Conservation (phyloP, 2,329 filamentous ascomycete genomes). For the Calonectria naviculata region DNA sequence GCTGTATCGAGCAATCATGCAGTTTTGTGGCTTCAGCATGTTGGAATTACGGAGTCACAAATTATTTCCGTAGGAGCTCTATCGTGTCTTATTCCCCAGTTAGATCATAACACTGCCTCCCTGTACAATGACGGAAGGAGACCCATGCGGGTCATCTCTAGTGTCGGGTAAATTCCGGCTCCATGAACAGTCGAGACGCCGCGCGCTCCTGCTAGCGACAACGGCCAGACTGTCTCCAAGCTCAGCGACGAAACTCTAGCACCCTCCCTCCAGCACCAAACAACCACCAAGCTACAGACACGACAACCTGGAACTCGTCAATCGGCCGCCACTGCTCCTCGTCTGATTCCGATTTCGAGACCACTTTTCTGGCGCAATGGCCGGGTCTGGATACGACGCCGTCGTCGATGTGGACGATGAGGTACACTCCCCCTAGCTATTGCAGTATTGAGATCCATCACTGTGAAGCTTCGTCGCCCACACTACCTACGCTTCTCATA, state of each 20-base stretch:
- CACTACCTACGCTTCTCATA: neutral
- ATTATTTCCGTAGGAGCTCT: neutral
- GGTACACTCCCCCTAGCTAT: slow-evolving; percentile 59
- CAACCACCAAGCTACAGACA: neutral
- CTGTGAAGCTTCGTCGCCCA: slow-evolving; percentile 7
- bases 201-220: slow-evolving; percentile 47
- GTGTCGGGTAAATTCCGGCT: slow-evolving; percentile 39
- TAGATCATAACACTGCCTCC: no score
- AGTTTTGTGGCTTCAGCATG: neutral
- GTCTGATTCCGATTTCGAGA: neutral
- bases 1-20: neutral
- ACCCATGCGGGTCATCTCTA: slow-evolving; percentile 9
- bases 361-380: slow-evolving; percentile 63
- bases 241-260: slow-evolving; percentile 22
- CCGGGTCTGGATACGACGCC: slow-evolving; percentile 93
- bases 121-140: neutral
- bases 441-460: slow-evolving; percentile 19
- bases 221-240: slow-evolving; percentile 43
- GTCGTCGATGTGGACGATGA: slow-evolving; percentile 98
- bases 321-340: neutral
- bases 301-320: neutral
- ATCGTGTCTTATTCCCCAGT: neutral
- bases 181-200: slow-evolving; percentile 27
- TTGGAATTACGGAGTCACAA: neutral
- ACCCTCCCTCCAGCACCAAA: slow-evolving; percentile 21